Evolutionary conservation across 2,329 filamentous ascomycete genomes (phyloP), one percentile per base, ranked within the genome.

Genomic region (Diaporthe sp.): DNA sequence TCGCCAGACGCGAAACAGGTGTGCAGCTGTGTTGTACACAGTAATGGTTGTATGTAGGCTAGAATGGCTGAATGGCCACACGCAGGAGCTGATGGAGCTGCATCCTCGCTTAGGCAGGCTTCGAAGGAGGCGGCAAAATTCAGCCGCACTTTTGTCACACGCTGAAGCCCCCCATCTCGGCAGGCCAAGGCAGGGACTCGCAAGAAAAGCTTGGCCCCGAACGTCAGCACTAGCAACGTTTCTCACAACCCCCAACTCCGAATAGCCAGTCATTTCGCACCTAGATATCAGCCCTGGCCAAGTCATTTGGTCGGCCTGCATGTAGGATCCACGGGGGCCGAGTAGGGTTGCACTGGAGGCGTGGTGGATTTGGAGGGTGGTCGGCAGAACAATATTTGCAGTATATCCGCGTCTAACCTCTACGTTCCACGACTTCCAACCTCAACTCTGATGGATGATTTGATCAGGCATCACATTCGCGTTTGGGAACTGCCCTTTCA

Each of bases 141-240:
- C 55, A 58, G 55, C 55, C 55, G 55, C 55, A 58, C 55, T 17
- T 34, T 37, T 37, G 34, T 58, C 31, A 13, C 55, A 28, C 55
- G 55, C 19, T 37, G 55, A 58, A 58, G 31, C 3, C 17, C 3
- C 17, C 9, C 13, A 17, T 0, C 17, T 44, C 4, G 42, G 0
- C 15, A 22, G 4, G 55, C 12, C 5, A 19, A 28, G 2, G 17
- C 31, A 17, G 55, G 55, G 28, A 22, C 3, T 2, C 17, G 9
- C 55, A 4, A 34, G 19, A 34, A 31, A 58, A 34, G 55, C 55
- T 34, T 58, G 12, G 25, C 55, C 10, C 57, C 57, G 3, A 34
- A 61, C 2, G 34, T 61, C 57, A 61, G 57, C 57, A 61, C 57
- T 61, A 61, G 22, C 34, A 25, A 42, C 57, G 34, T 12, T 61